Evolutionary conservation across 208 protist genomes (phyloP).

Genomic region (Paratrypanosoma confusum): DNA sequence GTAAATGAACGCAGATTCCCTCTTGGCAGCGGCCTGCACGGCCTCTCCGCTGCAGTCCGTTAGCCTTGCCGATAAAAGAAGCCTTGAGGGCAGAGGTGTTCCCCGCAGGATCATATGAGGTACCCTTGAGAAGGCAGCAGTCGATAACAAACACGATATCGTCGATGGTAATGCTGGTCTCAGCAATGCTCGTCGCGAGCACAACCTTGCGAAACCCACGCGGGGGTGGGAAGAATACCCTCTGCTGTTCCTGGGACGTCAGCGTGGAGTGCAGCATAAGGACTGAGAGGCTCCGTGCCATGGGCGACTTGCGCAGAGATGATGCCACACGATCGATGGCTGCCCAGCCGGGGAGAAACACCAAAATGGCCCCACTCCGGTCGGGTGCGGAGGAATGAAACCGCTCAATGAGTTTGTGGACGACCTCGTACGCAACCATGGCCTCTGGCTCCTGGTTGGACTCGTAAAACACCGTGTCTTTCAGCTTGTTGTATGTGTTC

Average conservation of each 20-base stretch:
- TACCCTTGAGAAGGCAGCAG: constrained; percentile 88
- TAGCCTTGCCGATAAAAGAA: constrained; percentile 70
- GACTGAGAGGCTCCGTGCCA: constrained; percentile 52
- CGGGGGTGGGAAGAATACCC: constrained; percentile 83
- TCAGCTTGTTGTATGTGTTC: constrained; percentile 46
- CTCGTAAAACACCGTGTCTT: constrained; percentile 36
- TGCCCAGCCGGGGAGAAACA: constrained; percentile 85
- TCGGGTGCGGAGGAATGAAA: constrained; percentile 34
- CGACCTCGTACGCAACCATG: constrained; percentile 60
- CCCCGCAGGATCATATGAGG: constrained; percentile 67
- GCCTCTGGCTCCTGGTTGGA: constrained; percentile 39
- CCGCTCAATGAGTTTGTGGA: constrained; percentile 47
- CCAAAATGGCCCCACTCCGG: constrained; percentile 57
- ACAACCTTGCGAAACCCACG: constrained; percentile 83
- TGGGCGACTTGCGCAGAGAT: constrained; percentile 28
- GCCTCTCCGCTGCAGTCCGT: constrained; percentile 82
- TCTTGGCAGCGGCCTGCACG: constrained; percentile 84
- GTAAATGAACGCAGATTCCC: constrained; percentile 77
- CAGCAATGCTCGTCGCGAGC: constrained; percentile 95
- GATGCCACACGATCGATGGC: constrained; percentile 65
- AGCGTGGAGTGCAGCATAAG: constrained; percentile 87
- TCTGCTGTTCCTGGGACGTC: constrained; percentile 76
- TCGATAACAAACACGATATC: constrained; percentile 94
- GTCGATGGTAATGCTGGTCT: constrained; percentile 95
- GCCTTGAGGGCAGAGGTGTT: constrained; percentile 69